phyloP scores from a whole-genome alignment of 2,329 filamentous ascomycete species.

The Lachnellula suecica region DNA sequence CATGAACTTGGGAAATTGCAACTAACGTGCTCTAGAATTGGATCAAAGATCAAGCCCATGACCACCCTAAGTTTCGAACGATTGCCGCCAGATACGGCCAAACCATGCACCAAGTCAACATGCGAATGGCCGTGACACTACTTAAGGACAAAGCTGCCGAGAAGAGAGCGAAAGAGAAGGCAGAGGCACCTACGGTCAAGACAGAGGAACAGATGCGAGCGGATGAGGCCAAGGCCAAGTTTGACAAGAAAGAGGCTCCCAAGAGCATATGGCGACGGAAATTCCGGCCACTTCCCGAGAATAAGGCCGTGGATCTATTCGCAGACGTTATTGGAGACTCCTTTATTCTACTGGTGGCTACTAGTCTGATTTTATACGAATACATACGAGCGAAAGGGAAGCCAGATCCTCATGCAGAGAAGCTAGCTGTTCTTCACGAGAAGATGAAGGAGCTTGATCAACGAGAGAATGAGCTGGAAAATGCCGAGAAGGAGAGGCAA shows the following conservation, averaged over 20 bases:
- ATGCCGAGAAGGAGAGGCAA: slow-evolving; percentile 39
- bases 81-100: slow-evolving; percentile 64
- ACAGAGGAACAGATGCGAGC: slow-evolving; percentile 59
- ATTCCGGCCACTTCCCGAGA: slow-evolving; percentile 62
- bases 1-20: not conserved
- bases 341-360: slow-evolving; percentile 61
- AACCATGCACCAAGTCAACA: slow-evolving; percentile 65
- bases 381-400: slow-evolving; percentile 59
- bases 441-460: slow-evolving; percentile 51
- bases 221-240: slow-evolving; percentile 46
- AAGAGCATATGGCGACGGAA: slow-evolving; percentile 61
- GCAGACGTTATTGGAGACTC: slow-evolving; percentile 64
- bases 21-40: slow-evolving; percentile 49
- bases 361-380: slow-evolving; percentile 59
- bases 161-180: slow-evolving; percentile 58
- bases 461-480: slow-evolving; percentile 54
- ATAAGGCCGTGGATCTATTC: slow-evolving; percentile 65
- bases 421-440: slow-evolving; percentile 51
- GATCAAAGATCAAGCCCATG: slow-evolving; percentile 65
- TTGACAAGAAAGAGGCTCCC: slow-evolving; percentile 36
- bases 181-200: slow-evolving; percentile 63
- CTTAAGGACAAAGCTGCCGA: slow-evolving; percentile 58
- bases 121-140: slow-evolving; percentile 60
- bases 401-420: slow-evolving; percentile 56
- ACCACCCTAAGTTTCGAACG: slow-evolving; percentile 58